Evolutionary conservation across 2,329 filamentous ascomycete species (phyloP).

Genomic region (Hypoxylon sp.): DNA sequence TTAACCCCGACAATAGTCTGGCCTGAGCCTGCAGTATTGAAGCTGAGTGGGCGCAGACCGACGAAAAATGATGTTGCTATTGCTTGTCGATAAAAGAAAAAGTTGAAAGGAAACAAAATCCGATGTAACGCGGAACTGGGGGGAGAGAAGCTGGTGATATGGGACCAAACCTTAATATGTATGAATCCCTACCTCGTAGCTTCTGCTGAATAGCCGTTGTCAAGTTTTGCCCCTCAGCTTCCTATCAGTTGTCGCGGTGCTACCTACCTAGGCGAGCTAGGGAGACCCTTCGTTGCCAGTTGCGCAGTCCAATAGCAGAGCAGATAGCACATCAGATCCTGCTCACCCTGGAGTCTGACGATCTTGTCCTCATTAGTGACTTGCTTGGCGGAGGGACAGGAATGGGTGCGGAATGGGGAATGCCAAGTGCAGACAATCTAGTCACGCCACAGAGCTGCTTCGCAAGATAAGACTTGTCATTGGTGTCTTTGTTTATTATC

Average conservation of each 20-base stretch:
- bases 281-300: neutral
- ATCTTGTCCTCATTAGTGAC: constrained; percentile 37
- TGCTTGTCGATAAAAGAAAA: neutral
- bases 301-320: constrained; percentile 1
- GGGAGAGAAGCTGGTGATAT: constrained; percentile 15
- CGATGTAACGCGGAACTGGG: constrained; percentile 21
- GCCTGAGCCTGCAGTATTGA: constrained; percentile 8
- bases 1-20: neutral
- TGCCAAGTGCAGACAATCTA: constrained; percentile 34
- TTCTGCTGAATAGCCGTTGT: constrained; percentile 4
- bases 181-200: constrained; percentile 22
- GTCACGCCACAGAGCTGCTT: constrained; percentile 34
- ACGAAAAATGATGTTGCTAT: neutral
- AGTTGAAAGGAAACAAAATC: constrained; percentile 9
- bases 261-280: constrained; percentile 17
- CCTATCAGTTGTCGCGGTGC: constrained; percentile 21
- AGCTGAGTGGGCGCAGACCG: constrained; percentile 2
- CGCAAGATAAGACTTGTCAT: constrained; percentile 18
- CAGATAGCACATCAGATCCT: constrained; percentile 28
- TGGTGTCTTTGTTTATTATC: constrained; percentile 31
- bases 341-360: constrained; percentile 25
- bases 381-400: constrained; percentile 25
- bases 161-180: constrained; percentile 23
- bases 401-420: neutral
- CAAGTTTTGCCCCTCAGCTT: constrained; percentile 35